Evolutionary conservation across 2,329 filamentous ascomycete genomes (phyloP), one percentile per base, ranked within the genome.

Genomic region (Trichoderma sp.): DNA sequence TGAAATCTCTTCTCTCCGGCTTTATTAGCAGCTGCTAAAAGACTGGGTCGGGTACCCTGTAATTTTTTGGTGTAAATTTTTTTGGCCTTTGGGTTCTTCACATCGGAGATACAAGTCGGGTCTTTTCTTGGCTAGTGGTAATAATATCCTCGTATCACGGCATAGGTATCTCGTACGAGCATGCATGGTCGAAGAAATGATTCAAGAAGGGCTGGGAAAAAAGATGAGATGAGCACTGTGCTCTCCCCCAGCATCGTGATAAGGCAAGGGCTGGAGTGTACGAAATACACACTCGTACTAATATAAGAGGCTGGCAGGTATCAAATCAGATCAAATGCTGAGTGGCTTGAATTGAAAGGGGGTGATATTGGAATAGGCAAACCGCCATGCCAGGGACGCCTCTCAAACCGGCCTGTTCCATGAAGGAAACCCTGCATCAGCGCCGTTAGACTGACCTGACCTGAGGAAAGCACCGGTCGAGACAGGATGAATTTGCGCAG

Each of bases 1-100:
- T 56, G 71, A 62, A 53, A 64, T 65, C 56, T 71, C 65, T 75
- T 65, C 45, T 62, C 53, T 41, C 72, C 73, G 59, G 45, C 41
- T 75, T 60, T 66, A 63, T 56, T 56, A 75, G 65, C 73, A 75
- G 74, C 33, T 71, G 74, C 74, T 71, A 71, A 71, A 71, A 71
- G 27, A 75, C 41, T 66, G 66, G 74, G 74, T 56, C 62, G n/a
- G 11, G 45, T 24, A 74, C 62, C 63, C 63, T 67, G 69, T 64
- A 71, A 71, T 38, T n/a, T 53, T 50, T 24, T 53, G 16, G 41
- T n/a, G 41, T 45, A n/a, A 3, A 4, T 35, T 35, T 24, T 45
- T 50, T 65, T 31, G 31, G 27, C 18, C 16, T 29, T 33, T 50
- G 33, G 35, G 6, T 56, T 38, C 35, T 18, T 45, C 33, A 21